Evolutionary conservation across 1,284 basidiomycete species (phyloP).

Genomic region (Moesziomyces sp.): DNA sequence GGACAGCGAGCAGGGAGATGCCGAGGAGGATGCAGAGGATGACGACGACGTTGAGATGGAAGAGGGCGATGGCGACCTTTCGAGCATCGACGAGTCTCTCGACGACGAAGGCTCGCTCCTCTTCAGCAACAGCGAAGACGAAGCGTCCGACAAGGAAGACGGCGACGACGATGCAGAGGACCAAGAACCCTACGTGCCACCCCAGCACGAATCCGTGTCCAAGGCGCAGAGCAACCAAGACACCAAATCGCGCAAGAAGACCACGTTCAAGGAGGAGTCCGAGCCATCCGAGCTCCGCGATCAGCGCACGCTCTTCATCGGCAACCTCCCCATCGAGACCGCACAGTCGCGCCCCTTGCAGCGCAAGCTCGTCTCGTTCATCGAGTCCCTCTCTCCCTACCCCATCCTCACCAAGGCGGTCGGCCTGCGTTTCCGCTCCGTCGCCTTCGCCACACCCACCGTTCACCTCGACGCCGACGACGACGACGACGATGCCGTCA

Average conservation of each 20-base stretch:
- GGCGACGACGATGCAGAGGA: constrained; percentile 28
- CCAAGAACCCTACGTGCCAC: constrained; percentile 51
- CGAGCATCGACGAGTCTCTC: constrained; percentile 28
- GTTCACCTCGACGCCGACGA: constrained; percentile 54
- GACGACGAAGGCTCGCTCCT: constrained; percentile 39
- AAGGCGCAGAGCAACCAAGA: constrained; percentile 35
- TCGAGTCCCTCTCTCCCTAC: constrained; percentile 61
- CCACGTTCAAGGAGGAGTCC: constrained; percentile 46
- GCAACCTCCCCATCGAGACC: constrained; percentile 83
- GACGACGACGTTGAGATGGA: constrained; percentile 39
- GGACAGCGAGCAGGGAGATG: constrained; percentile 10
- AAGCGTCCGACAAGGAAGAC: constrained; percentile 19
- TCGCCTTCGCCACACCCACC: constrained; percentile 66
- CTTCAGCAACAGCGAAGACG: constrained; percentile 30
- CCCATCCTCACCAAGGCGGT: constrained; percentile 48
- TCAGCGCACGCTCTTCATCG: constrained; percentile 88
- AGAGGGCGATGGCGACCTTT: constrained; percentile 41
- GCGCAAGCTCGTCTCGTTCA: constrained; percentile 67
- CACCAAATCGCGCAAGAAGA: constrained; percentile 39
- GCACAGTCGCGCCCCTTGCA: constrained; percentile 72
- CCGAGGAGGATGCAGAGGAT: constrained; percentile 13
- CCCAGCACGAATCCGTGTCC: constrained; percentile 68
- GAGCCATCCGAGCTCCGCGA: constrained; percentile 71
- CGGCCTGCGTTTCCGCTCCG: constrained; percentile 66
- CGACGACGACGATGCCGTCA: constrained; percentile 64